phyloP scores from a whole-genome alignment of 441 rosid species.

The Erysimum cheiri region DNA sequence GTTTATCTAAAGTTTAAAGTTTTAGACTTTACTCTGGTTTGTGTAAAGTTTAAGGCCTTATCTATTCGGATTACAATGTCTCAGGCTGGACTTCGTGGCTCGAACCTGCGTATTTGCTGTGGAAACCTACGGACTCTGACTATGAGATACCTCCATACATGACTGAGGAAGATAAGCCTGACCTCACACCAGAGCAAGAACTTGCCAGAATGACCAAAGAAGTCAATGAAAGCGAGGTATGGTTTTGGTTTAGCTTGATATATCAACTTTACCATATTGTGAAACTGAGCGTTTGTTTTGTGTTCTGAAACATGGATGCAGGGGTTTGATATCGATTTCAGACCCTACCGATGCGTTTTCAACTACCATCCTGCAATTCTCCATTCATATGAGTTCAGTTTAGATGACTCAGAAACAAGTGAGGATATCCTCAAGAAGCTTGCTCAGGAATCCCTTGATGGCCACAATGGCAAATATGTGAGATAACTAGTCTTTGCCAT shows the following conservation, averaged over 20 bases:
- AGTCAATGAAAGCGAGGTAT: background rate
- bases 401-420: background rate
- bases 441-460: background rate
- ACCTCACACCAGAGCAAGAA: constrained; percentile 5
- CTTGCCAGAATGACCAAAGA: background rate
- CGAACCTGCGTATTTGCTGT: background rate
- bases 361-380: background rate
- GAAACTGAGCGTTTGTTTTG: background rate
- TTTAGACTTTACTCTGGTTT: background rate
- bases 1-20: background rate
- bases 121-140: background rate
- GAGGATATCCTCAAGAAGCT: background rate
- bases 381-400: background rate
- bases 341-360: background rate
- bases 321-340: constrained; percentile 7
- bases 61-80: background rate
- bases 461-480: background rate
- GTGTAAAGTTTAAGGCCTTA: too few species aligned
- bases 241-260: background rate
- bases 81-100: background rate
- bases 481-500: too few species aligned
- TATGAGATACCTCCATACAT: too few species aligned
- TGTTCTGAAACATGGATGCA: background rate
- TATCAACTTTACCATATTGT: too few species aligned
- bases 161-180: background rate